Conservation (phyloP, 805 yeast species). For the Saccharomycopsis guyanensis region DNA sequence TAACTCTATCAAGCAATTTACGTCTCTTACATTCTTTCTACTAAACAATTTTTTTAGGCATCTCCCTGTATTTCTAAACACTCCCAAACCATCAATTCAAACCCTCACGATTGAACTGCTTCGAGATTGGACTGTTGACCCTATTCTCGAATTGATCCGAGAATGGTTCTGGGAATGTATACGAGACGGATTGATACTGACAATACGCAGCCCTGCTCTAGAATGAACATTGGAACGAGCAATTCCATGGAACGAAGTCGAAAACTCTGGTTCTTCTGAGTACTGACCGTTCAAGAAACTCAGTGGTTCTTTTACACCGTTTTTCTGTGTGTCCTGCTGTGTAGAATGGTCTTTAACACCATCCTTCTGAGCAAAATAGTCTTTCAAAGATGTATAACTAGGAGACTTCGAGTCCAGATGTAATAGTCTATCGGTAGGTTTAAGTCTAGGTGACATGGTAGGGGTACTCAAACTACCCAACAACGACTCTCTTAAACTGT, state of each 20-base stretch:
- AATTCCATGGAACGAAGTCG: not conserved
- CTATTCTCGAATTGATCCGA: constrained; percentile 4
- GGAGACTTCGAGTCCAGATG: not conserved
- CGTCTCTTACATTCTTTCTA: too few species aligned
- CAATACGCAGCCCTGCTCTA: constrained; percentile 17
- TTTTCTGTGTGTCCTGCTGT: too few species aligned
- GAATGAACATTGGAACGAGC: constrained; percentile 13
- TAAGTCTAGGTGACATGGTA: not conserved
- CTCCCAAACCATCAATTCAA: too few species aligned
- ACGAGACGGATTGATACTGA: constrained; percentile 20
- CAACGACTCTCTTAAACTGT: constrained; percentile 15
- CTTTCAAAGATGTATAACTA: constrained; percentile 7
- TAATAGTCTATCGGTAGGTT: not conserved
- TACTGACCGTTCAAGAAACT: constrained; percentile 10
- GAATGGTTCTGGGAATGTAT: constrained; percentile 8
- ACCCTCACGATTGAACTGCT: too few species aligned
- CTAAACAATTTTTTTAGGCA: too few species aligned
- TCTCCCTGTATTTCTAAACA: too few species aligned
- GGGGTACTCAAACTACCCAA: constrained; percentile 1
- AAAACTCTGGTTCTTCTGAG: constrained; percentile 11
- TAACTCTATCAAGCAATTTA: too few species aligned
- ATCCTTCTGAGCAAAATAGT: too few species aligned
- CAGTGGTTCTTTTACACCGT: too few species aligned
- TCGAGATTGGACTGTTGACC: not conserved
- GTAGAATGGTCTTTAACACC: too few species aligned